Evolutionary conservation across 768 basidiomycete species (phyloP), one percentile per base, ranked within the genome.

Genomic region (Boletus reticulatus): DNA sequence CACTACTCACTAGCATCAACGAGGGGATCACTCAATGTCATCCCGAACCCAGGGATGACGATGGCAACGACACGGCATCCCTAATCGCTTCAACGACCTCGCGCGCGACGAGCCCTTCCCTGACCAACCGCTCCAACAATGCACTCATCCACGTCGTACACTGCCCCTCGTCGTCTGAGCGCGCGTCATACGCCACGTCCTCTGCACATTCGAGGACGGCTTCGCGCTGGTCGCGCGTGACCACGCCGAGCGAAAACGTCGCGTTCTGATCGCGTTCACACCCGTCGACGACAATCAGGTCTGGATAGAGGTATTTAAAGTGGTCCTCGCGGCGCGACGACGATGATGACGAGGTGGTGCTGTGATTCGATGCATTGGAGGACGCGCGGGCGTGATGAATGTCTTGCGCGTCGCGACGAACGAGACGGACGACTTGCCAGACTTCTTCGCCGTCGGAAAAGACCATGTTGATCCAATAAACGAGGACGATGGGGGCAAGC

Each of bases 381-480:
- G 29, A 8, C 29, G 8, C 29, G 29, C 8, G 29, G 29, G 9
- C 29, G 29, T 29, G 29, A 29, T 8, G 29, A 29, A 29, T 29
- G 29, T 29, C 1, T 29, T 29, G 9, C 27, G 34, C 11, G 14
- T 42, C 60, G 6, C 45, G 63, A 5, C 43, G 43, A 24, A 59
- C 54, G 37, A 70, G 64, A 16, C 67, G 67, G 14, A 65, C 58
- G 56, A 64, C 67, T 6, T 68, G 68, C 63, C 68, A 70, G 4
- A 68, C 61, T 34, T 68, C 58, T 16, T 59, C 59, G 14, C 66
- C 63, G 20, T 65, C 63, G 41, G 7, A 12, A 38, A 68, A 68
- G 42, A 53, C 46, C 13, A 39, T 50, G 58, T 68, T 68, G 47
- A 63, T 61, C 68, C 67, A 68, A 48, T 68, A 70, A 32, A 68